These are phyloP conservation scores for Mycena pura DNA, from an alignment of 768 basidiomycete genomes.

Conservation along the genomic window DNA sequence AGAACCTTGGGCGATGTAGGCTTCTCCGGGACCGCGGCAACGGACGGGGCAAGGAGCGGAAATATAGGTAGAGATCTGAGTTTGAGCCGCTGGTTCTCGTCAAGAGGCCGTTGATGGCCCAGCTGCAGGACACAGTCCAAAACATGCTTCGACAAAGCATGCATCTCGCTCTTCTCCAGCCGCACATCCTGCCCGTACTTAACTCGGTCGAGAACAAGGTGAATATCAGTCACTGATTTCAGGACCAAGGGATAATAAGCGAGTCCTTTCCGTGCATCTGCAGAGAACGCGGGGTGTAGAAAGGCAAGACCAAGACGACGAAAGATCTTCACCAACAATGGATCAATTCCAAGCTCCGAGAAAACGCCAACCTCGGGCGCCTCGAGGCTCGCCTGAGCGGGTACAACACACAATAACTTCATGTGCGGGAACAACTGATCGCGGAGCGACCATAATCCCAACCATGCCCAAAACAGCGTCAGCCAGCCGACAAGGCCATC, in stretches of 20 bases:
- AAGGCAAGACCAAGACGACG: conserved; percentile 41
- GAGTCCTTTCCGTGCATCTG: conserved; percentile 29
- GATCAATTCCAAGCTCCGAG: conserved; percentile 30
- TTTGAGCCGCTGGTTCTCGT: conserved; percentile 22
- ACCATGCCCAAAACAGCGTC: conserved; percentile 53
- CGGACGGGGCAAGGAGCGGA: conserved; percentile 9
- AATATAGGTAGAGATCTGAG: conserved; percentile 38
- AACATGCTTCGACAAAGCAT: conserved; percentile 20
- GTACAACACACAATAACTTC: conserved; percentile 38
- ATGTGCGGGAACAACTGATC: conserved; percentile 33
- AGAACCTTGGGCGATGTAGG: conserved; percentile 10
- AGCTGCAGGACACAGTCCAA: conserved; percentile 18
- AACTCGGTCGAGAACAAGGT: conserved; percentile 38
- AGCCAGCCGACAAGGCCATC: conserved; percentile 39
- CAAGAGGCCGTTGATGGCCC: conserved; percentile 20
- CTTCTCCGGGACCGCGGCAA: conserved; percentile 4
- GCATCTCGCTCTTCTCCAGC: conserved; percentile 9
- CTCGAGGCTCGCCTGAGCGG: conserved; percentile 39
- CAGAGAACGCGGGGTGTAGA: conserved; percentile 35
- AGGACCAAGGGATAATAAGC: conserved; percentile 21
- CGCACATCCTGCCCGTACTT: conserved; percentile 4
- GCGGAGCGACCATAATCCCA: conserved; percentile 32
- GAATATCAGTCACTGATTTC: conserved; percentile 35
- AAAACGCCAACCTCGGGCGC: conserved; percentile 37
- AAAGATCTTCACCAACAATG: conserved; percentile 29